A percentile compares a stretch with the other conserved stretches of the same genome.
Evolutionary conservation across 495 filamentous ascomycete species (phyloP).

Genomic region (Haplographium delicatum): DNA sequence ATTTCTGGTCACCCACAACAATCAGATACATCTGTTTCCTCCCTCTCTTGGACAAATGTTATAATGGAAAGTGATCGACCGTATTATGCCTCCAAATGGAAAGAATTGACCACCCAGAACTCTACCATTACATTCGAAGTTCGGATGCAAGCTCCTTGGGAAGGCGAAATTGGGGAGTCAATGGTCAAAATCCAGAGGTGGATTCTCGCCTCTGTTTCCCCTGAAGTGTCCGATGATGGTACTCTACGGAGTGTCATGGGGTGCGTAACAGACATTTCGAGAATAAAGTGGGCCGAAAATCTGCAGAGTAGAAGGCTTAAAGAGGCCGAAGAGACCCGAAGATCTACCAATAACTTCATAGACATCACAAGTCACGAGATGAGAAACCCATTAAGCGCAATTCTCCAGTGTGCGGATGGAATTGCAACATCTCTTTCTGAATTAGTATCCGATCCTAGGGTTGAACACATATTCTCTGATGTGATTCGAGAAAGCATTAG

Average conservation of each 20-base stretch:
- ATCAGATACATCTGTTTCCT: not conserved
- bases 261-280: conserved; percentile 41
- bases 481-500: conserved; percentile 55
- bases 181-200: not conserved
- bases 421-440: conserved; percentile 10
- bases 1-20: conserved; percentile 1
- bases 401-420: conserved; percentile 69
- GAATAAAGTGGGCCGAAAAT: conserved; percentile 57
- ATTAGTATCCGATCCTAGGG: not conserved
- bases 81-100: conserved; percentile 1
- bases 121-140: not conserved
- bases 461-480: conserved; percentile 7
- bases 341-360: conserved; percentile 78
- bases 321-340: conserved; percentile 60
- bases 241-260: conserved; percentile 1
- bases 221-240: conserved; percentile 2
- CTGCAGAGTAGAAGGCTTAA: conserved; percentile 55
- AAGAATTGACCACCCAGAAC: conserved; percentile 1
- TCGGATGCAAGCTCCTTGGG: conserved; percentile 4
- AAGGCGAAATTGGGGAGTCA: not conserved
- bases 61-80: conserved; percentile 4
- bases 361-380: conserved; percentile 86
- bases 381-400: conserved; percentile 71
- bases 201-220: conserved; percentile 3
- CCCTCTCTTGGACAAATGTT: conserved; percentile 4